Base-by-base conservation (phyloP, 208 protist genomes). In the Tritrichomonas foetus region DNA sequence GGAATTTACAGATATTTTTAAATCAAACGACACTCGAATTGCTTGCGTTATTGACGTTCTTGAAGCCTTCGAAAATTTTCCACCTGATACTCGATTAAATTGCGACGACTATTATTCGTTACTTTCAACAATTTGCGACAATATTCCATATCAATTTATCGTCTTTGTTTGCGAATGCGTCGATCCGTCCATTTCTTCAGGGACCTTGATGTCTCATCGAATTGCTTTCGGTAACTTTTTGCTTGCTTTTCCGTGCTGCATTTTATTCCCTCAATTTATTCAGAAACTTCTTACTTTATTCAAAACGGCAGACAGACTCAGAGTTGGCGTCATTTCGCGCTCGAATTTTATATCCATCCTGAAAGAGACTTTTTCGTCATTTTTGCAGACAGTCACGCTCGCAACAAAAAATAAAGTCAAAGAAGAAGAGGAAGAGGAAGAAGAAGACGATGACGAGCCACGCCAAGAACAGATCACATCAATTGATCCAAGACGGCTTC, bases 141-240 rank as follows among this genome's bases (percentile, higher is more conserved):
- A 89, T 61, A 49, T 89, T 39, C 78, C 78, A 89, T 89, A 89
- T 20, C 33, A n/a, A 16, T 89, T 89, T 57, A 57, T 89, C 14
- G 78, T 57, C 5, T 89, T 89, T 57, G 78, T 89, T 53, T 89
- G 78, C 16, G 78, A 89, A 30, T 89, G 78, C 36, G 78, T 89
- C 22, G 78, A 89, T 16, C 78, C 78, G 39, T 61, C 78, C 0
- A 89, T 89, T 53, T 89, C 78, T 57, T 89, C 78, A 89, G 78
- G 78, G 57, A 89, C 78, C 2, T 33, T 89, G 3, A 57, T 89
- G 20, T 89, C 78, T 47, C 78, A 89, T 89, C 44, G 78, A 89
- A 89, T 89, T 27, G 41, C 78, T 13, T 89, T 89, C 30, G 78
- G 78, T 39, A 89, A 89, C 57, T 89, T 89, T 50, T 57, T 89